Base-by-base conservation (phyloP, 148 eudicot genomes). In the Talinum fruticosum region DNA sequence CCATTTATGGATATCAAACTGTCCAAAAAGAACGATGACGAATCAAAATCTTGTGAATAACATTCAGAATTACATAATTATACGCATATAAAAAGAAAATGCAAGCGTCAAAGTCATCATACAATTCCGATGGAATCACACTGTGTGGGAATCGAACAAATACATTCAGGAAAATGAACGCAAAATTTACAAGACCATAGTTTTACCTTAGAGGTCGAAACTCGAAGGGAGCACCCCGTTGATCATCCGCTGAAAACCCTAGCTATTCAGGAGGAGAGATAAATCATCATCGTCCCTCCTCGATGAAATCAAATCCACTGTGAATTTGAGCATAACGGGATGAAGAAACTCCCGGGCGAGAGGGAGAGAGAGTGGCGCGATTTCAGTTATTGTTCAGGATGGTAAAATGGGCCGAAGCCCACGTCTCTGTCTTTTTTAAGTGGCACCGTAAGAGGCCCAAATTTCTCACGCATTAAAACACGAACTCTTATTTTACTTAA, bases 201-300 rank as follows among this genome's bases (percentile, higher is more conserved):
- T n/a, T n/a, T n/a, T 23, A 75, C 77, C 54, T 75, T 53, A 38
- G 7, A 36, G 51, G n/a, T 36, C 41, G 36, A 65, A n/a, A n/a
- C n/a, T n/a, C n/a, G n/a, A n/a, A 61, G 28, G 3, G 6, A 2
- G 15, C 0, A 5, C n/a, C 15, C 35, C 12, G 32, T 10, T 33
- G n/a, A n/a, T n/a, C 26, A 32, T 23, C 26, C 10, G 38, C 76
- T 18, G 36, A 37, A 49, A 75, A 75, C 69, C 77, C 77, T 75
- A 75, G 69, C 13, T 59, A 37, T 49, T 18, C 16, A 10, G 2
- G 54, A 47, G 54, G 77, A 75, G 53, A 61, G 77, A 62, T 36
- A 75, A 61, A 62, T 0, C 7, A 35, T 34, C 15, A 21, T 34
- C 6, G 8, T 5, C 57, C 49, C 12, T 6, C n/a, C 28, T 21